Evolutionary conservation across 1,284 basidiomycete genomes (phyloP).

Genomic region (Sanguinoderma infundibulare): DNA sequence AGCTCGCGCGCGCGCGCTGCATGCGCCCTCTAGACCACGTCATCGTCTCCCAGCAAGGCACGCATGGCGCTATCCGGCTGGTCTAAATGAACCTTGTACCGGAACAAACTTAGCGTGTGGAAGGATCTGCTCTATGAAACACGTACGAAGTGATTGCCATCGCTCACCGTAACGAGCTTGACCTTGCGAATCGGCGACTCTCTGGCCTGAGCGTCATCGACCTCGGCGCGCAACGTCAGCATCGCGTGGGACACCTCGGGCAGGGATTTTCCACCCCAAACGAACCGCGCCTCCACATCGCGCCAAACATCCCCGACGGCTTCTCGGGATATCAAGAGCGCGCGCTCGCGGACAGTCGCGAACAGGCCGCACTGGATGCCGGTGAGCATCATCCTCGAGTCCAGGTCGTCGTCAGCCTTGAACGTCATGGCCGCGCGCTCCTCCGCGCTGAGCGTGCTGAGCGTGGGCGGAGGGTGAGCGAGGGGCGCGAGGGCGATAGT

Average conservation of each 20-base stretch:
- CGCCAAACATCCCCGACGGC: conserved; percentile 4
- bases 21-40: background rate
- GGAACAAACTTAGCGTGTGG: background rate
- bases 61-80: conserved; percentile 5
- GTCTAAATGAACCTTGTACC: conserved; percentile 8
- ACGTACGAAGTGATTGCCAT: conserved; percentile 24
- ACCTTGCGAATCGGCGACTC: conserved; percentile 11
- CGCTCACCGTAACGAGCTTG: conserved; percentile 4
- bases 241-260: conserved; percentile 14
- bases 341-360: background rate
- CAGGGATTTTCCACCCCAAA: conserved; percentile 15
- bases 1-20: too few relatives aligned
- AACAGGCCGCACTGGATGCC: background rate
- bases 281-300: conserved; percentile 16
- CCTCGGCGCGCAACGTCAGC: conserved; percentile 3
- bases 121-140: too few relatives aligned
- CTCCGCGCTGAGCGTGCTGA: conserved; percentile 17
- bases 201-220: conserved; percentile 2
- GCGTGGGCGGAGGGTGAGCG: conserved; percentile 13
- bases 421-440: conserved; percentile 10
- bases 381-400: conserved; percentile 6
- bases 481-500: conserved; percentile 10
- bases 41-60: background rate
- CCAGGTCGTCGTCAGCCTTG: conserved; percentile 8
- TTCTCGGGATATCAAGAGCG: background rate